phyloP scores from a whole-genome alignment of 768 basidiomycete species.

The Clavaria fumosa region DNA sequence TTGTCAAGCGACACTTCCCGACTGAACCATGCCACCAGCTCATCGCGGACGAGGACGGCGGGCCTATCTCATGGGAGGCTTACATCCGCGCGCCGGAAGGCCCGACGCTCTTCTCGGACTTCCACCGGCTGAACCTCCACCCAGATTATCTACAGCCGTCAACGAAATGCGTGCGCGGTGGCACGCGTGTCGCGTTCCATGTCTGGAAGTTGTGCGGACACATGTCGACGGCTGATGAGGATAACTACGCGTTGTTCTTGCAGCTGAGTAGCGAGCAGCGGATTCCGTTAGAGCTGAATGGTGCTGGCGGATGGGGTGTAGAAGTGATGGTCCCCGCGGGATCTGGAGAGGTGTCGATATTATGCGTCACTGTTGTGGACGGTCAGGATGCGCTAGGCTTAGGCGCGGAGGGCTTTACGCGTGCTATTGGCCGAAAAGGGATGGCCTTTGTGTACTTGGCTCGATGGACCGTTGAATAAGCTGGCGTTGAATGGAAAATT shows the following conservation, averaged over 20 bases:
- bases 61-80: constrained; percentile 27
- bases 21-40: constrained; percentile 29
- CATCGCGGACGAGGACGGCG: constrained; percentile 23
- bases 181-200: constrained; percentile 23
- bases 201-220: constrained; percentile 32
- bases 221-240: constrained; percentile 24
- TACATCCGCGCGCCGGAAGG: constrained; percentile 28
- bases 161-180: constrained; percentile 18
- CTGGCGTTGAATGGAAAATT: no score
- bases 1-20: constrained; percentile 30
- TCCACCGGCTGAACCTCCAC: constrained; percentile 21
- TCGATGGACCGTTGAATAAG: constrained; percentile 16
- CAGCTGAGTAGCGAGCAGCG: constrained; percentile 19
- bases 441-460: constrained; percentile 26
- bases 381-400: constrained; percentile 26
- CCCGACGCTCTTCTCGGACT: constrained; percentile 22
- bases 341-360: constrained; percentile 21
- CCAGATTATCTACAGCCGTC: constrained; percentile 23
- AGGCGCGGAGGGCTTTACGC: constrained; percentile 18
- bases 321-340: constrained; percentile 22
- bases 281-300: constrained; percentile 21
- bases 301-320: constrained; percentile 27
- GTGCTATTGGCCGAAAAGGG: constrained; percentile 21
- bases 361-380: constrained; percentile 21
- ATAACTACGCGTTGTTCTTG: constrained; percentile 29